These are phyloP conservation scores for Mycena vitilis DNA, from an alignment of 768 basidiomycete genomes.

Conservation along the genomic window DNA sequence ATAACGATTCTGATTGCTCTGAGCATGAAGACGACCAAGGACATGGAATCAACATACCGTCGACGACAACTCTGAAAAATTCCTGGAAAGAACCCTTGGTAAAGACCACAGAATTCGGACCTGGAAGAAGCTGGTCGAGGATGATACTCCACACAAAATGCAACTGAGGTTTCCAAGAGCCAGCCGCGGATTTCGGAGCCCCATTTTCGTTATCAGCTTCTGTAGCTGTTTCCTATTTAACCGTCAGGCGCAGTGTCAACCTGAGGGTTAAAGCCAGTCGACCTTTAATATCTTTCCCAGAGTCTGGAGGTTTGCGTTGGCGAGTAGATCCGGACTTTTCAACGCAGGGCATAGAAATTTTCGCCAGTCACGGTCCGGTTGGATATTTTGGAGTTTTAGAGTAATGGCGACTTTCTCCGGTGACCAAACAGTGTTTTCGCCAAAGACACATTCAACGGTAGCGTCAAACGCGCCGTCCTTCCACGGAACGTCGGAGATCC, in stretches of 20 bases:
- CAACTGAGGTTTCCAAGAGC: conserved; percentile 88
- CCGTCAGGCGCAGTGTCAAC: conserved; percentile 29
- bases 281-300: conserved; percentile 89
- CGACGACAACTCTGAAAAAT: conserved; percentile 91
- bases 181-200: conserved; percentile 59
- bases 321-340: conserved; percentile 77
- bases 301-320: conserved; percentile 74
- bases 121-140: conserved; percentile 77
- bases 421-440: conserved; percentile 74
- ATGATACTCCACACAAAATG: conserved; percentile 94
- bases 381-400: conserved; percentile 72
- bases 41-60: conserved; percentile 67
- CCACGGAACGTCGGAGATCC: conserved; percentile 75
- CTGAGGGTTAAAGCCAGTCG: conserved; percentile 3
- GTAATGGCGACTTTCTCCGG: conserved; percentile 90
- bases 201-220: conserved; percentile 67
- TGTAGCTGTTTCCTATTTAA: conserved; percentile 63
- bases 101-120: conserved; percentile 48
- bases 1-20: conserved; percentile 77
- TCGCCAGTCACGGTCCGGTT: conserved; percentile 77
- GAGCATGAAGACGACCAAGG: conserved; percentile 6
- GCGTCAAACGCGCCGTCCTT: conserved; percentile 69
- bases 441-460: conserved; percentile 65
- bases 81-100: conserved; percentile 82
- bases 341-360: conserved; percentile 75